Percentiles rank a stretch among this genome's conserved stretches.
Evolutionary conservation across 208 protist genomes (phyloP).

Genomic region (Crithidia expoeki): DNA sequence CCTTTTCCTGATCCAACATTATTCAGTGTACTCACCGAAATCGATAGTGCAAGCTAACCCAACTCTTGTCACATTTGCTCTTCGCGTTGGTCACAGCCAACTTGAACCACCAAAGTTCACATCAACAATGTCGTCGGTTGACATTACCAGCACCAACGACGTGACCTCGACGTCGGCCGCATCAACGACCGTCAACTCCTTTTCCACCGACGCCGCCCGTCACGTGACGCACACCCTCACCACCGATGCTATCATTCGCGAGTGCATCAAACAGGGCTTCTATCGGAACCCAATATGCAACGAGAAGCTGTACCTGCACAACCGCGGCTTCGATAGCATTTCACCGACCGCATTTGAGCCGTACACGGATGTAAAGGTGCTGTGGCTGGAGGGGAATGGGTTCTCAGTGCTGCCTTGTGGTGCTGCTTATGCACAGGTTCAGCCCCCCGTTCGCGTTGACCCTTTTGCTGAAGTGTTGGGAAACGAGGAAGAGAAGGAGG

Average conservation of each 20-base stretch:
- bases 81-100: too few species aligned
- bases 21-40: too few species aligned
- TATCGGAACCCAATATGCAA: slow-evolving; percentile 94
- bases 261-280: slow-evolving; percentile 85
- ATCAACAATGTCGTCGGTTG: slow-evolving; percentile 32
- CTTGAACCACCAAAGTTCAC: background rate
- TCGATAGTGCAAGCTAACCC: too few species aligned
- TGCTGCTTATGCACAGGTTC: slow-evolving; percentile 42
- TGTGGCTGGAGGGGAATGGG: slow-evolving; percentile 95
- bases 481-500: slow-evolving; percentile 18
- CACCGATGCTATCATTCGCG: slow-evolving; percentile 79
- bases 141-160: slow-evolving; percentile 60
- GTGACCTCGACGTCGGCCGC: slow-evolving; percentile 39
- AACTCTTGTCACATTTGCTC: too few species aligned
- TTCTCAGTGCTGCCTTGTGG: slow-evolving; percentile 71
- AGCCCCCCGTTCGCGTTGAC: slow-evolving; percentile 38
- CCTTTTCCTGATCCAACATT: too few species aligned
- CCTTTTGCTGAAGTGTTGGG: slow-evolving; percentile 29
- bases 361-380: slow-evolving; percentile 89
- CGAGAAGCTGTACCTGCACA: slow-evolving; percentile 94
- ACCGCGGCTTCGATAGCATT: slow-evolving; percentile 88
- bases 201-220: slow-evolving; percentile 13
- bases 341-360: slow-evolving; percentile 77
- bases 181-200: slow-evolving; percentile 29
- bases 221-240: slow-evolving; percentile 49